Evolutionary conservation across 1,139 yeast species (phyloP).

Genomic region (Saccharomyces hybrid): DNA sequence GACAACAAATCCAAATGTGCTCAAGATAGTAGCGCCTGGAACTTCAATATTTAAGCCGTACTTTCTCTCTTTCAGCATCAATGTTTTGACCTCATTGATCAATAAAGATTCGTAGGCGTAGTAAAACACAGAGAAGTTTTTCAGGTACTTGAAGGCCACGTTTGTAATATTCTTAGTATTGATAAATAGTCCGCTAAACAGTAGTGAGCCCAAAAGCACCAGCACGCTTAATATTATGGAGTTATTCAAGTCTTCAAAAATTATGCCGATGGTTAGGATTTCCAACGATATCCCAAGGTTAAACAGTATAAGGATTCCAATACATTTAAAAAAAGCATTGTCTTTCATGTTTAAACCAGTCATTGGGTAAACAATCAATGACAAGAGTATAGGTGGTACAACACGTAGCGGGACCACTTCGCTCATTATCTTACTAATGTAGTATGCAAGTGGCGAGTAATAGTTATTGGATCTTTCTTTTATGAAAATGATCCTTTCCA

Average conservation of each 20-base stretch:
- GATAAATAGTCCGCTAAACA: constrained; percentile 89
- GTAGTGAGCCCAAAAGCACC: constrained; percentile 68
- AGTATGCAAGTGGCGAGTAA: constrained; percentile 80
- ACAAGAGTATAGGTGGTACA: constrained; percentile 76
- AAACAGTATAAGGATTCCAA: constrained; percentile 65
- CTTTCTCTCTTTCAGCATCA: constrained; percentile 77
- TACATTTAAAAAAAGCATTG: constrained; percentile 66
- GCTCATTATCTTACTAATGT: constrained; percentile 73
- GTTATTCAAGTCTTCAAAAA: constrained; percentile 84
- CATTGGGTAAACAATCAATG: constrained; percentile 84
- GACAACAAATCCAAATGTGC: constrained; percentile 89
- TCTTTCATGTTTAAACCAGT: constrained; percentile 79
- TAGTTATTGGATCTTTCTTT: constrained; percentile 93
- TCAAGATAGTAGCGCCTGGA: constrained; percentile 95
- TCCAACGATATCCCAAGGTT: constrained; percentile 81
- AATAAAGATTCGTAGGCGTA: constrained; percentile 90
- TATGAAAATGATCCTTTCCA: constrained; percentile 79
- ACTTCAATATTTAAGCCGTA: constrained; percentile 91
- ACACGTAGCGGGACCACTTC: constrained; percentile 86
- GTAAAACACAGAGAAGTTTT: constrained; percentile 83
- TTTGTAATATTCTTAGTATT: constrained; percentile 52
- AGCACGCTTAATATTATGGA: constrained; percentile 86
- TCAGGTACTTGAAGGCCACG: constrained; percentile 56
- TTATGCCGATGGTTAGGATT: constrained; percentile 76
- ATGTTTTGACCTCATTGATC: constrained; percentile 87